Base-by-base conservation (phyloP, 225 moss, liverwort and hornwort species). In the Anthoceros angustus region DNA sequence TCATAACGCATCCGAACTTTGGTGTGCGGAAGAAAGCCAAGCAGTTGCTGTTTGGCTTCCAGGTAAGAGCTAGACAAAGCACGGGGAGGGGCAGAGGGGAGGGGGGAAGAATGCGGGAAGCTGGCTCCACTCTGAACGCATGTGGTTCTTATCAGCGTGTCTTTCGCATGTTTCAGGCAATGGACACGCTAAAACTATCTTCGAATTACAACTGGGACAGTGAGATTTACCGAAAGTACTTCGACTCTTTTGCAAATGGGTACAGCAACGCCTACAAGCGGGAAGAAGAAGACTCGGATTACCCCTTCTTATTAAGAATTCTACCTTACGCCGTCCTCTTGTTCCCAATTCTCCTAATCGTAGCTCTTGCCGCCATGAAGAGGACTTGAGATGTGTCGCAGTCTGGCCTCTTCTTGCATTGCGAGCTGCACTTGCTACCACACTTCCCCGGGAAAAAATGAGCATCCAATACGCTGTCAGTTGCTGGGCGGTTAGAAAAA, bases 31-130 rank as follows among this genome's bases (percentile, higher is more conserved):
- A 95, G 76, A 86, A 85, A 73, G 95, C 95, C 42, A 76, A 77
- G 46, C 85, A 85, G 64, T 79, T 95, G 61, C 78, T 95, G 9
- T 95, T 85, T 62, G 95, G 95, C 26, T 95, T 95, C 72, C 80
- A 75, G 91, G 95, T 88, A 42, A 66, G 63, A 49, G 45, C 49
- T 39, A 62, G 16, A 20, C 38, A 14, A 43, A 62, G 20, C 62
- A 12, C 26, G n/a, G n/a, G n/a, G n/a, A n/a, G n/a, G n/a, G n/a
- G n/a, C n/a, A n/a, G n/a, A n/a, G n/a, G n/a, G n/a, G n/a, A n/a
- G n/a, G n/a, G n/a, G n/a, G n/a, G n/a, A n/a, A n/a, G n/a, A n/a
- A n/a, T n/a, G n/a, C n/a, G n/a, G n/a, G 21, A 32, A 61, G 42
- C 5, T 14, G 40, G 71, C 21, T n/a, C 8, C 41, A 25, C 41